Evolutionary conservation across 306 rosid species (phyloP).

Genomic region (Erythrophleum fordii): DNA sequence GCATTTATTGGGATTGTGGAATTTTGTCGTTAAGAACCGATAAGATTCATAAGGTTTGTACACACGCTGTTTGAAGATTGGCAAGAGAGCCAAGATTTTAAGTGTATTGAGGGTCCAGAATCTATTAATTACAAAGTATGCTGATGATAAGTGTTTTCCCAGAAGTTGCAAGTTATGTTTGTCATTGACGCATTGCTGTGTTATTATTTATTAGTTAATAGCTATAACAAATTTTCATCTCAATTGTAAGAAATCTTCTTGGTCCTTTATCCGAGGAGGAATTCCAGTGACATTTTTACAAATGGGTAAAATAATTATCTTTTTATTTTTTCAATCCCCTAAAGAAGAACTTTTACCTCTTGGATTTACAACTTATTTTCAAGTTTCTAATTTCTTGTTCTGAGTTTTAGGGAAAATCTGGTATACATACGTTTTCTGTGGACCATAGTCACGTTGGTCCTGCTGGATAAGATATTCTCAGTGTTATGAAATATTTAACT

Average conservation of each 20-base stretch:
- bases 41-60: neutral
- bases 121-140: neutral
- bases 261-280: neutral
- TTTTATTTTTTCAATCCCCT: neutral
- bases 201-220: neutral
- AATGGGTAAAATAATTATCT: neutral
- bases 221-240: neutral
- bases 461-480: neutral
- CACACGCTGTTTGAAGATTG: neutral
- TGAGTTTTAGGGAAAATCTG: neutral
- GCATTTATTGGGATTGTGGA: neutral
- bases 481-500: neutral
- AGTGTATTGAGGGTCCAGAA: neutral
- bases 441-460: neutral
- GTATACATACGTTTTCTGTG: neutral
- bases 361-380: neutral
- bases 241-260: neutral
- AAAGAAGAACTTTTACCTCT: neutral
- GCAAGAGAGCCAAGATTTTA: neutral
- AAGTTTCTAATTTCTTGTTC: neutral
- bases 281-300: neutral
- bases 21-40: neutral
- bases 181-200: neutral
- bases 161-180: neutral
- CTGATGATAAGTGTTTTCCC: neutral